Percentiles rank a stretch among this genome's conserved stretches.
phyloP scores from a whole-genome alignment of 2,329 filamentous ascomycete genomes.

The Aspergillus bombycis region DNA sequence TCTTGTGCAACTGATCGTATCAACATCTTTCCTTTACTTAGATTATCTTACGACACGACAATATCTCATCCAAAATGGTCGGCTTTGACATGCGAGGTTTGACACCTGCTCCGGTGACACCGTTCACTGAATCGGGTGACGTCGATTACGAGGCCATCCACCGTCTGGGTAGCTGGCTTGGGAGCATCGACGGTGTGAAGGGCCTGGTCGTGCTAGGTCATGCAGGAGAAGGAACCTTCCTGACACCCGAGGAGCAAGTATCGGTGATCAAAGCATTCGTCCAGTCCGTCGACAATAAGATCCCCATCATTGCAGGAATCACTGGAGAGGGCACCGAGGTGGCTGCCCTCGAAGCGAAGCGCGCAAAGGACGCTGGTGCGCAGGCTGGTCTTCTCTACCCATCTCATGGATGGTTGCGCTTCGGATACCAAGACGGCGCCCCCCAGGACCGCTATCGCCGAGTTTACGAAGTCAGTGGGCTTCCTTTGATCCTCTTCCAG shows the following conservation, averaged over 20 bases:
- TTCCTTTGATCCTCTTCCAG: conserved; percentile 58
- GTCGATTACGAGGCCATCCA: conserved; percentile 58
- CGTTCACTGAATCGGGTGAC: conserved; percentile 51
- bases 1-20: too few species aligned
- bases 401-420: conserved; percentile 59
- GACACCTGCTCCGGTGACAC: conserved; percentile 57
- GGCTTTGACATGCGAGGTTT: conserved; percentile 54
- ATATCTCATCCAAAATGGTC: conserved; percentile 20
- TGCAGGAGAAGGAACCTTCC: conserved; percentile 58
- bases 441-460: conserved; percentile 56
- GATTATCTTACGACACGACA: too few species aligned
- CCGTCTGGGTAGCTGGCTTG: conserved; percentile 57
- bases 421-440: conserved; percentile 57
- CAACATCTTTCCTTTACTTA: too few species aligned
- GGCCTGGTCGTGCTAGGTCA: conserved; percentile 59
- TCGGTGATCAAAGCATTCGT: conserved; percentile 57
- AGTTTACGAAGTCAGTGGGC: conserved; percentile 54
- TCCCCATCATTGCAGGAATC: conserved; percentile 58
- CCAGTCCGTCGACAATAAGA: conserved; percentile 54
- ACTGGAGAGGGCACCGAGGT: conserved; percentile 58
- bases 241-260: conserved; percentile 54
- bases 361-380: conserved; percentile 54
- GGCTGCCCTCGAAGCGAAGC: conserved; percentile 55
- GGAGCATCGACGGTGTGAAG: conserved; percentile 55
- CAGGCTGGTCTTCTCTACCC: conserved; percentile 57